A percentile compares a stretch with the other conserved stretches of the same genome.
phyloP scores from a whole-genome alignment of 164 flowering plant species.

The Magnolia kwangsiensis region DNA sequence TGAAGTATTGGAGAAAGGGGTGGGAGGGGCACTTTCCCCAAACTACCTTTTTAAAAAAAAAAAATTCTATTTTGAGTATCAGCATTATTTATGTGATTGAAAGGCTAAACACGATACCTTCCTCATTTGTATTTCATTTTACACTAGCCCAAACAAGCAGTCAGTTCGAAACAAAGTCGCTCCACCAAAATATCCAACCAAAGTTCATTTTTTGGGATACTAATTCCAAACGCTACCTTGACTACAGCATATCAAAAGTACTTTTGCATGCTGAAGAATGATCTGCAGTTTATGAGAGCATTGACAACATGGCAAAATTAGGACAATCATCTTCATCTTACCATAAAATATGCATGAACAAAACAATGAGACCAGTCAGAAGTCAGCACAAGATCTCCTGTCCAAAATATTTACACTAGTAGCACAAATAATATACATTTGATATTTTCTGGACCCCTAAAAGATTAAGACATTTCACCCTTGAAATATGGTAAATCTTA shows the following conservation, averaged over 20 bases:
- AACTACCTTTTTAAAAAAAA: too few relatives aligned
- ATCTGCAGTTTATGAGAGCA: not conserved
- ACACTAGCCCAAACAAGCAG: not conserved
- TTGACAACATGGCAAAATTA: too few relatives aligned
- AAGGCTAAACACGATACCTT: not conserved
- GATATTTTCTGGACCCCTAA: not conserved
- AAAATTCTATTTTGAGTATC: too few relatives aligned
- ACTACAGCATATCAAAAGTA: not conserved
- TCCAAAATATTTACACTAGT: too few relatives aligned
- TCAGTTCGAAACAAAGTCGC: not conserved
- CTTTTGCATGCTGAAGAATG: not conserved
- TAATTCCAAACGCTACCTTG: not conserved
- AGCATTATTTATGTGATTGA: too few relatives aligned
- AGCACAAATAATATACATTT: not conserved
- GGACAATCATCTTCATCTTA: too few relatives aligned
- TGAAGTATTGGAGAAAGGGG: not conserved
- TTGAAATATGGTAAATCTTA: too few relatives aligned
- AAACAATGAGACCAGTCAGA: too few relatives aligned
- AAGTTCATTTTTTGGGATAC: not conserved
- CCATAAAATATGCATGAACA: too few relatives aligned
- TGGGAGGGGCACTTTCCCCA: too few relatives aligned
- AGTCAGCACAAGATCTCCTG: too few relatives aligned
- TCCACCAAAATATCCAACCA: not conserved
- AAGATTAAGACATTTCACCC: not conserved
- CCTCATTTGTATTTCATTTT: too few relatives aligned